Evolutionary conservation across 306 rosid genomes (phyloP).

Genomic region (Medicago arabica): DNA sequence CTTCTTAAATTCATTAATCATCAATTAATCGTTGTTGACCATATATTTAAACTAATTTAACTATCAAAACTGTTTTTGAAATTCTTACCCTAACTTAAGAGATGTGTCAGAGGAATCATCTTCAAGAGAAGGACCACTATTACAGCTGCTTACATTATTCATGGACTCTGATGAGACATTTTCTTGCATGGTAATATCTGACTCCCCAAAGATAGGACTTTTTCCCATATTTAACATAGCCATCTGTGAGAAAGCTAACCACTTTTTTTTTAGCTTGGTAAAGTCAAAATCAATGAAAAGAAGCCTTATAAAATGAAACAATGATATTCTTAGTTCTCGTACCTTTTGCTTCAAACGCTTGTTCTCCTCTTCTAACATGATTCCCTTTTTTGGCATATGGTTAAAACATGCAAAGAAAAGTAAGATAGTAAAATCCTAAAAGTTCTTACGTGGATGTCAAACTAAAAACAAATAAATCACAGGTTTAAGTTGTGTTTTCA

Average conservation of each 20-base stretch:
- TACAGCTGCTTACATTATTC: conserved; percentile 24
- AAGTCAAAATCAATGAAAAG: background rate
- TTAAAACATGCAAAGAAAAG: background rate
- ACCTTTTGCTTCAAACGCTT: conserved; percentile 45
- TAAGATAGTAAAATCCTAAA: background rate
- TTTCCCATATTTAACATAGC: conserved; percentile 14
- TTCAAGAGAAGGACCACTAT: conserved; percentile 42
- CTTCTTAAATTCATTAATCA: no score
- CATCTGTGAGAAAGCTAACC: conserved; percentile 25
- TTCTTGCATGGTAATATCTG: conserved; percentile 27
- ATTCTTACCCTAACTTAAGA: conserved; percentile 49
- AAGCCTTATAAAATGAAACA: background rate
- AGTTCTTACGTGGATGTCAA: background rate
- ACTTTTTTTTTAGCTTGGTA: background rate
- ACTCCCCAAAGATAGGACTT: conserved; percentile 5
- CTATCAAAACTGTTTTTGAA: no score
- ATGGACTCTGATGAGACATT: conserved; percentile 38
- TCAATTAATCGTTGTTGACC: no score
- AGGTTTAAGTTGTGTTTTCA: no score
- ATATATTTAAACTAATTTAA: no score
- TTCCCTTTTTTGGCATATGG: conserved; percentile 26
- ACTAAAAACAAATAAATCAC: no score
- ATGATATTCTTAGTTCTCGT: background rate
- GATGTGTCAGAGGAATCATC: conserved; percentile 46
- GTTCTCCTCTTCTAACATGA: conserved; percentile 39